Percentiles rank a stretch among this genome's conserved stretches.
Conservation (phyloP, 2,329 filamentous ascomycete genomes). For the Botrytis medusae region DNA sequence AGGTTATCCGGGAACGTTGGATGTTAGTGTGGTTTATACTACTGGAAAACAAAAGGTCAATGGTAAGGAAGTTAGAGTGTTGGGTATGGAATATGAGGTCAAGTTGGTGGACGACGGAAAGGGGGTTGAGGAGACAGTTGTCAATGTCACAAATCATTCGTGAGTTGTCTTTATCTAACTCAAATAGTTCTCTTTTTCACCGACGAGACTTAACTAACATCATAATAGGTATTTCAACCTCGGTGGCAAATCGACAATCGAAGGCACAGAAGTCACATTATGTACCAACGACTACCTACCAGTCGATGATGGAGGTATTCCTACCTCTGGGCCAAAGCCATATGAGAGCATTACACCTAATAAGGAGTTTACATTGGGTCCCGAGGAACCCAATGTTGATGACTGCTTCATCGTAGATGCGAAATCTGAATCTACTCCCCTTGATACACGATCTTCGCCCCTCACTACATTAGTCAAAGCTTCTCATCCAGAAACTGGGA, state of each 20-base stretch:
- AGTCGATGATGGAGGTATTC: slow-evolving; percentile 71
- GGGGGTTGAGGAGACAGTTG: slow-evolving; percentile 78
- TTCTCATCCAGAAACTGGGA: slow-evolving; percentile 68
- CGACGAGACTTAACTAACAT: neutral
- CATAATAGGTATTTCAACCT: slow-evolving; percentile 62
- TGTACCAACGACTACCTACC: slow-evolving; percentile 67
- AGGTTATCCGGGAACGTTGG: slow-evolving; percentile 83
- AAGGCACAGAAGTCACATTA: slow-evolving; percentile 60
- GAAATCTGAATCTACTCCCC: slow-evolving; percentile 43
- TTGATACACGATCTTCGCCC: slow-evolving; percentile 54
- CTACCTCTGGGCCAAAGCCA: slow-evolving; percentile 60
- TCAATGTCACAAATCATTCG: slow-evolving; percentile 97
- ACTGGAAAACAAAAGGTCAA: slow-evolving; percentile 64
- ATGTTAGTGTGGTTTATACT: slow-evolving; percentile 76
- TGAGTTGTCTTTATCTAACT: slow-evolving; percentile 42
- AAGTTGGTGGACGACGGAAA: slow-evolving; percentile 60
- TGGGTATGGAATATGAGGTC: slow-evolving; percentile 89
- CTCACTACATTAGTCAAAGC: slow-evolving; percentile 69
- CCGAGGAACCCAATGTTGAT: slow-evolving; percentile 70
- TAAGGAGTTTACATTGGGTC: slow-evolving; percentile 70
- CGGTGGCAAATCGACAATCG: slow-evolving; percentile 54
- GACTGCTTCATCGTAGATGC: slow-evolving; percentile 77
- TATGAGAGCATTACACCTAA: slow-evolving; percentile 65
- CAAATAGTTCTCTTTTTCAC: neutral
- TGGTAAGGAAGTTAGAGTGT: slow-evolving; percentile 64